phyloP scores from a whole-genome alignment of 208 protist species.

The Trypanosoma congolense region DNA sequence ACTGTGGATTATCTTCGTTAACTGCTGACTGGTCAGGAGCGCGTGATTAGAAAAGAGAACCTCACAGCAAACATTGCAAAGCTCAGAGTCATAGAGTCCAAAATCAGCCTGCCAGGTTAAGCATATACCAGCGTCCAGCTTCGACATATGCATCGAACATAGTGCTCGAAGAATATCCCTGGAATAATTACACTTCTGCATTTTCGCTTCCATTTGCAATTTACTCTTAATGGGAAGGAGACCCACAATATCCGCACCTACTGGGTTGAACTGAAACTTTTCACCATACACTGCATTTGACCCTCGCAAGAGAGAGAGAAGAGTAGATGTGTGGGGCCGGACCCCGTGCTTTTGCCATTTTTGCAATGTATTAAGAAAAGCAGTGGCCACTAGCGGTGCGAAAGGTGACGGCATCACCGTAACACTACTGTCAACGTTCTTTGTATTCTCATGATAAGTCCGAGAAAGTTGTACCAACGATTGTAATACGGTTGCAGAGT shows the following conservation, averaged over 20 bases:
- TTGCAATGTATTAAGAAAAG: conserved; percentile 43
- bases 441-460: background rate
- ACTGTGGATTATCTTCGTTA: conserved; percentile 69
- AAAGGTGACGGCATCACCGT: background rate
- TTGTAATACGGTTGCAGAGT: conserved; percentile 55
- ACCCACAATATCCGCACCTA: conserved; percentile 43
- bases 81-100: conserved; percentile 76
- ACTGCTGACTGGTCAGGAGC: conserved; percentile 70
- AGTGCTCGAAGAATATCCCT: conserved; percentile 60
- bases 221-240: conserved; percentile 77
- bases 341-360: conserved; percentile 43
- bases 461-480: conserved; percentile 41
- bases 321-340: conserved; percentile 32
- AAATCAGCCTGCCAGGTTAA: conserved; percentile 61
- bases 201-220: conserved; percentile 83
- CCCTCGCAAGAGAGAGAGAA: conserved; percentile 63
- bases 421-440: conserved; percentile 3
- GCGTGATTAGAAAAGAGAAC: conserved; percentile 62
- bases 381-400: conserved; percentile 9
- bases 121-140: conserved; percentile 74
- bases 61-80: conserved; percentile 78
- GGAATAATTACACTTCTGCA: conserved; percentile 68
- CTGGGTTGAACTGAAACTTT: conserved; percentile 50
- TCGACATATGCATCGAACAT: conserved; percentile 45
- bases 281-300: conserved; percentile 51